Conservation (phyloP, 108 stramenopile genomes). For the Pseudonitzschia multiseries region DNA sequence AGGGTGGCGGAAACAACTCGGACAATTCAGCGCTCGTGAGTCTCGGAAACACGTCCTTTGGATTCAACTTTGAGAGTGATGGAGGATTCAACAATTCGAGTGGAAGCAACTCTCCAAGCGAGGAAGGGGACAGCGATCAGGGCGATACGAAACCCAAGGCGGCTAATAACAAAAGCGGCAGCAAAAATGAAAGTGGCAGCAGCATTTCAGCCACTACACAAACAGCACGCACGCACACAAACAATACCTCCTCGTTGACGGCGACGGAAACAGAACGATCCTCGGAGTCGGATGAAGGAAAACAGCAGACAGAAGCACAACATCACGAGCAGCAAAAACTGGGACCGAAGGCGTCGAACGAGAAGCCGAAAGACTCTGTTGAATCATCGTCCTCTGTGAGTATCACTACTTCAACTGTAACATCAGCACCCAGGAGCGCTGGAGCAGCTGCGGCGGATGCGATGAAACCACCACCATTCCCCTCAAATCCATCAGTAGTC, state of each 20-base stretch:
- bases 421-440: not conserved
- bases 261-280: not conserved
- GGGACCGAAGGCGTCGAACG: not conserved
- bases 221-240: not conserved
- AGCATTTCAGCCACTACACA: not conserved
- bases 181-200: not conserved
- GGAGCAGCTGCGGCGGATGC: constrained; percentile 10
- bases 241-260: not conserved
- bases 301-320: not conserved
- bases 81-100: constrained; percentile 29
- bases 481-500: not conserved
- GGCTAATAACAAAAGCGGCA: not conserved
- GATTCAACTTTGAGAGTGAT: constrained; percentile 73
- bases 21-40: constrained; percentile 62
- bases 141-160: constrained; percentile 23
- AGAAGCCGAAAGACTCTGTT: not conserved
- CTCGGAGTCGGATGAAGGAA: not conserved
- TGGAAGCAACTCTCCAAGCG: constrained; percentile 18
- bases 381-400: not conserved
- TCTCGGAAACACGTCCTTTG: constrained; percentile 63
- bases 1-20: constrained; percentile 63
- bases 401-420: not conserved
- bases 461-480: constrained; percentile 8
- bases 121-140: constrained; percentile 11
- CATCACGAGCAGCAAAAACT: not conserved